A percentile compares a stretch with the other conserved stretches of the same genome.
phyloP scores from a whole-genome alignment of 2,329 filamentous ascomycete genomes.

The Domatiomyces globalis region DNA sequence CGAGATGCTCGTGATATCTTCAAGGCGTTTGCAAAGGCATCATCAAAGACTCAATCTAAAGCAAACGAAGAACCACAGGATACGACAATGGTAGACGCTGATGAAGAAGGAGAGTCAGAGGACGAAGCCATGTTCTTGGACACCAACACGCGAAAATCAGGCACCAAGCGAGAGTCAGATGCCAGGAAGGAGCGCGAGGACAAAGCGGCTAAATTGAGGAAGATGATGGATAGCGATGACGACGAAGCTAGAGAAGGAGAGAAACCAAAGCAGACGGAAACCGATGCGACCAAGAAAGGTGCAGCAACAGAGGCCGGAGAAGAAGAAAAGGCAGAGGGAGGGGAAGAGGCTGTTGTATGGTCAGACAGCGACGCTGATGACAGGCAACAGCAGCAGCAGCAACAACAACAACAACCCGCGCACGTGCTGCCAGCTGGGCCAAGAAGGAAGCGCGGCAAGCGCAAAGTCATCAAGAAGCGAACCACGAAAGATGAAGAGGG shows the following conservation, averaged over 20 bases:
- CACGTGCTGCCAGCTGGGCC: constrained; percentile 32
- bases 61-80: constrained; percentile 8
- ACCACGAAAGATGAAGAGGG: constrained; percentile 77
- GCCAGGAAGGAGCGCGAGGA: constrained; percentile 27
- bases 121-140: constrained; percentile 38
- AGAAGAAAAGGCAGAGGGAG: no score
- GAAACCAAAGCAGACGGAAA: neutral
- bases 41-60: constrained; percentile 10
- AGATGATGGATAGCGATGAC: constrained; percentile 63
- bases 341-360: constrained; percentile 26
- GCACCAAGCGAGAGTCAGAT: constrained; percentile 18
- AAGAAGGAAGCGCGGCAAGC: constrained; percentile 59
- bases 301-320: constrained; percentile 13
- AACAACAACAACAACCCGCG: constrained; percentile 23
- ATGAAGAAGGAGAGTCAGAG: constrained; percentile 47
- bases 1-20: constrained; percentile 18
- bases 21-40: constrained; percentile 17
- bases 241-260: constrained; percentile 21
- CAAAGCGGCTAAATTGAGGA: constrained; percentile 49
- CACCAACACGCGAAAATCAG: constrained; percentile 24
- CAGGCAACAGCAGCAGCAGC: constrained; percentile 7
- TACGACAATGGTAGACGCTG: constrained; percentile 8
- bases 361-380: constrained; percentile 13
- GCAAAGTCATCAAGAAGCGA: constrained; percentile 76
- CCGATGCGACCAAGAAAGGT: constrained; percentile 1